Evolutionary conservation across 176 grass and related monocot species (phyloP), one percentile per base, ranked within the genome.

Genomic region (Carex parvula): DNA sequence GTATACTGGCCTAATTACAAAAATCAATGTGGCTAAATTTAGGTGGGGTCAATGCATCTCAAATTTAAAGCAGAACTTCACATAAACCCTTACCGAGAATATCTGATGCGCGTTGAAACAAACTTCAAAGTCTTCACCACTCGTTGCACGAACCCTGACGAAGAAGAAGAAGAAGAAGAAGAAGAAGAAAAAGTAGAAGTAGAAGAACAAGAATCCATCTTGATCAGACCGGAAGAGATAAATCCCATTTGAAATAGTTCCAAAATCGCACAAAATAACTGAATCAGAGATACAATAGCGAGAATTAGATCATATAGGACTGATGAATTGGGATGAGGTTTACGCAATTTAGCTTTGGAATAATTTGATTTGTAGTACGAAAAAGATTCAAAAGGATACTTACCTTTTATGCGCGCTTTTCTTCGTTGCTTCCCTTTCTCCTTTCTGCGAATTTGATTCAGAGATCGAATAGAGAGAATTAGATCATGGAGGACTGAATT

Each of bases 21-120:
- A 18, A 0, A 5, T 39, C 18, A 5, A 13, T 37, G 7, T 10
- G 13, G 8, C 16, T 6, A 20, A 48, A n/a, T 22, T 37, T 55
- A 58, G 29, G 6, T 55, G 10, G 17, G 1, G 1, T 32, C 6
- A 56, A 6, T 0, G n/a, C 21, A 42, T 42, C 35, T 63, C 2
- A 50, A 82, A 65, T 50, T 24, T 15, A 64, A 52, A 29, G 3
- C 30, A 66, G 20, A 48, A 82, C 1, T 5, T 76, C 12, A 39
- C 60, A 50, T 52, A 67, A 82, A 67, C 35, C 60, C 80, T 64
- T 82, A 82, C 80, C 39, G 39, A 64, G 59, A 64, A 15, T 61
- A 82, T 66, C 42, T 46, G 59, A 66, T 39, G 8, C 8, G 41
- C n/a, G 30, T 67, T 13, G 22, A 65, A 67, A 9, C 39, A 26